Base-by-base conservation (phyloP, 371 early-diverging fungal genomes). In the Apophysomyces ossiformis region DNA sequence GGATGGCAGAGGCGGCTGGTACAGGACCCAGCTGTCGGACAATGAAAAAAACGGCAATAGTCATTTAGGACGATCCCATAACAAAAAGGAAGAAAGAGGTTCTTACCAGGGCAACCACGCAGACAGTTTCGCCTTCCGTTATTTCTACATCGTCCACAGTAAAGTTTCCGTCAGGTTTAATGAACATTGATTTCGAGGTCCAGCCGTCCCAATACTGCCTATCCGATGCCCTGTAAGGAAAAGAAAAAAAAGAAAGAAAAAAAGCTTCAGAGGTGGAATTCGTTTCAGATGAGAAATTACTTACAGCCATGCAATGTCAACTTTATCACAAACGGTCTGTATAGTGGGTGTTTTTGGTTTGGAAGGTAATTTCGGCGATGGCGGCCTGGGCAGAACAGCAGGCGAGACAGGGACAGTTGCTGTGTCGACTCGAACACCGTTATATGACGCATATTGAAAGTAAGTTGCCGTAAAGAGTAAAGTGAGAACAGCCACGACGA, bases 1-100 rank as follows among this genome's bases (percentile, higher is more conserved):
- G 62, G 36, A 72, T 74, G 5, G 67, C 63, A 18, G 74, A 66
- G 0, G 69, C 66, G 2, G 81, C 81, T 44, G 81, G 78, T 45
- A 74, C 71, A 36, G 76, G 78, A n/a, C 78, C 78, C n/a, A 78
- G 67, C 78, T 75, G 47, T 9, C 46, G 54, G 54, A 66, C 54
- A 50, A 50, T 50, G 8, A 61, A 36, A 38, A 57, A 46, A 62
- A 47, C 16, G 13, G 41, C 45, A 32, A 26, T 11, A 26, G 54
- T 21, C 54, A 21, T 50, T 50, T 18, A 61, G n/a, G 12, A 58
- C 16, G 38, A 18, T 37, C 46, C 46, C 37, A 57, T 60, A 60
- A 57, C 37, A 64, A 37, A 54, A 21, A 21, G 8, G 13, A 50
- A 37, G 39, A 46, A 65, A 36, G 37, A 47, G 7, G 37, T 1